Evolutionary conservation across 192 early-diverging fungal species (phyloP).

Genomic region (Jimgerdemannia lactiflua): DNA sequence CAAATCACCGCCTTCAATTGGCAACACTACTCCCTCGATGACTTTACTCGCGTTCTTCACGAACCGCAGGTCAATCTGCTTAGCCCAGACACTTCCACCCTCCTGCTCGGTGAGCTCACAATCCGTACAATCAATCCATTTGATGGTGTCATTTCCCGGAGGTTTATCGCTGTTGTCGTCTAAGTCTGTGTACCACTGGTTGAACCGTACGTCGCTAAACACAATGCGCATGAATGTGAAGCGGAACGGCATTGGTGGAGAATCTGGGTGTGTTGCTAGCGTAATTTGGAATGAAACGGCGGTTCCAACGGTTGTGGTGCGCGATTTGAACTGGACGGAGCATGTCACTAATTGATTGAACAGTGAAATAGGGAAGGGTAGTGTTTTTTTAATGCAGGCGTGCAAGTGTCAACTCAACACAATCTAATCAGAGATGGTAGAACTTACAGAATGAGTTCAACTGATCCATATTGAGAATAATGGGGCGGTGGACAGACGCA

Average conservation of each 20-base stretch:
- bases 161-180: background rate
- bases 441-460: constrained; percentile 57
- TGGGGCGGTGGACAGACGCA: constrained; percentile 15
- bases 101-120: constrained; percentile 1
- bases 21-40: constrained; percentile 53
- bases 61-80: constrained; percentile 45
- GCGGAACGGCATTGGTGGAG: constrained; percentile 46
- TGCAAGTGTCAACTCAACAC: too few relatives aligned
- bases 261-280: constrained; percentile 30
- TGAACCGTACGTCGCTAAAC: constrained; percentile 39
- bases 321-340: constrained; percentile 41
- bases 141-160: constrained; percentile 18
- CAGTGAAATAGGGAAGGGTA: constrained; percentile 1
- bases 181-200: background rate
- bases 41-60: constrained; percentile 47
- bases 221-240: constrained; percentile 47
- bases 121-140: constrained; percentile 27
- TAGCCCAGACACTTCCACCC: constrained; percentile 29
- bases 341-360: constrained; percentile 30
- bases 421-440: constrained; percentile 28
- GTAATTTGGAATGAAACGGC: constrained; percentile 59
- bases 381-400: constrained; percentile 3
- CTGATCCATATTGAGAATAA: constrained; percentile 55
- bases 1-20: constrained; percentile 53
- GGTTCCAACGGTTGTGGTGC: constrained; percentile 52